Evolutionary conservation across 176 grass and related monocot species (phyloP).

Genomic region (Eragrostis nindensis): DNA sequence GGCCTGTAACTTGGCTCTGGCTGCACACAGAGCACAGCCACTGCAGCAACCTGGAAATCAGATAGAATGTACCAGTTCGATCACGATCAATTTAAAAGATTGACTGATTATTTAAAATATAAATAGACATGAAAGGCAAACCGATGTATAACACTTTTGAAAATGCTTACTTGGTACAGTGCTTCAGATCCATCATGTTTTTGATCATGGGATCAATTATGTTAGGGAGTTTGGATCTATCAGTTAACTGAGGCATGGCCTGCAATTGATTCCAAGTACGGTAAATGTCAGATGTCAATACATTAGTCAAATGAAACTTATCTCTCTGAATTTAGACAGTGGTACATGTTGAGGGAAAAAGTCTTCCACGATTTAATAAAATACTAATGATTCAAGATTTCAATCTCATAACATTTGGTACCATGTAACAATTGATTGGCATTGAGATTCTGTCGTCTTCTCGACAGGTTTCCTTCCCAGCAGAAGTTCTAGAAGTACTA

Average conservation of each 20-base stretch:
- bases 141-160: neutral
- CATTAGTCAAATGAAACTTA: constrained; percentile 1
- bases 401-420: constrained; percentile 41
- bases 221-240: constrained; percentile 92
- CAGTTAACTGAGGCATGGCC: constrained; percentile 99
- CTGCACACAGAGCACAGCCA: constrained; percentile 90
- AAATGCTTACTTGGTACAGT: constrained; percentile 85
- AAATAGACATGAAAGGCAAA: neutral
- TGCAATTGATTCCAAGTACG: constrained; percentile 42
- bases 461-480: constrained; percentile 91
- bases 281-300: constrained; percentile 36
- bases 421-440: constrained; percentile 94
- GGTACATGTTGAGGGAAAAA: neutral
- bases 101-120: constrained; percentile 20
- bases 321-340: neutral
- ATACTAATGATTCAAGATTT: neutral
- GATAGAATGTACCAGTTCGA: neutral
- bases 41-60: constrained; percentile 79
- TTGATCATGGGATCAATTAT: constrained; percentile 91
- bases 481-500: constrained; percentile 94
- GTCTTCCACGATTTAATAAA: neutral
- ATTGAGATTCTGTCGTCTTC: constrained; percentile 79
- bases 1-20: constrained; percentile 96
- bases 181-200: constrained; percentile 92
- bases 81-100: neutral